phyloP scores from a whole-genome alignment of 805 yeast genomes.

The Ogataea pilisensis region DNA sequence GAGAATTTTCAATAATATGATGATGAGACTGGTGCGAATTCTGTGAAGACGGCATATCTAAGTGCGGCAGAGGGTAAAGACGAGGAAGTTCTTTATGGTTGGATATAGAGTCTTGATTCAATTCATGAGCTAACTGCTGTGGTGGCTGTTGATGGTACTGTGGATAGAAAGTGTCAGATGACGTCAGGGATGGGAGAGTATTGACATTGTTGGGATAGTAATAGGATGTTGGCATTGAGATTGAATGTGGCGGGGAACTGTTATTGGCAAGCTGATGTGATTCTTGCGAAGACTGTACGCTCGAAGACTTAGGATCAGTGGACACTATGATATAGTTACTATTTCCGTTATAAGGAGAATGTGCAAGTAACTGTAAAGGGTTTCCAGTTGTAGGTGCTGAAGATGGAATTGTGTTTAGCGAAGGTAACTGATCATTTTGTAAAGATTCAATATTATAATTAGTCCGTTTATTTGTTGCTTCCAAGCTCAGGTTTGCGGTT shows the following conservation, averaged over 20 bases:
- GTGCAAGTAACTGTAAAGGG: background rate
- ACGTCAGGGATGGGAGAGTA: background rate
- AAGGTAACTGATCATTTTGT: background rate
- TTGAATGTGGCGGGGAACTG: background rate
- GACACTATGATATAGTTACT: background rate
- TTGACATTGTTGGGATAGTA: background rate
- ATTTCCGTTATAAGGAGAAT: background rate
- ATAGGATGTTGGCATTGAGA: background rate
- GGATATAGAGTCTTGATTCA: background rate
- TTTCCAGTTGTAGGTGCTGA: background rate
- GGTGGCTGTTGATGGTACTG: conserved; percentile 1
- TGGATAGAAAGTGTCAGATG: conserved; percentile 8
- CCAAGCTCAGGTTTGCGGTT: background rate
- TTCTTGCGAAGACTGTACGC: background rate
- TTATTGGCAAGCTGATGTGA: background rate
- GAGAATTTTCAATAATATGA: background rate
- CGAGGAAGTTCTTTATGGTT: background rate
- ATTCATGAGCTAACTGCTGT: background rate
- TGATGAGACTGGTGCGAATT: background rate
- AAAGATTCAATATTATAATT: background rate
- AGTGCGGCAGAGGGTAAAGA: background rate
- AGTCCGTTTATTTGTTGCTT: background rate
- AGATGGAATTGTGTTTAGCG: background rate
- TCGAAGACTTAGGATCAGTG: background rate
- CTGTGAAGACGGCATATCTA: background rate